Percentiles rank a stretch among this genome's conserved stretches.
Evolutionary conservation across 2,329 filamentous ascomycete species (phyloP).

Genomic region (Colletotrichum sublineola): DNA sequence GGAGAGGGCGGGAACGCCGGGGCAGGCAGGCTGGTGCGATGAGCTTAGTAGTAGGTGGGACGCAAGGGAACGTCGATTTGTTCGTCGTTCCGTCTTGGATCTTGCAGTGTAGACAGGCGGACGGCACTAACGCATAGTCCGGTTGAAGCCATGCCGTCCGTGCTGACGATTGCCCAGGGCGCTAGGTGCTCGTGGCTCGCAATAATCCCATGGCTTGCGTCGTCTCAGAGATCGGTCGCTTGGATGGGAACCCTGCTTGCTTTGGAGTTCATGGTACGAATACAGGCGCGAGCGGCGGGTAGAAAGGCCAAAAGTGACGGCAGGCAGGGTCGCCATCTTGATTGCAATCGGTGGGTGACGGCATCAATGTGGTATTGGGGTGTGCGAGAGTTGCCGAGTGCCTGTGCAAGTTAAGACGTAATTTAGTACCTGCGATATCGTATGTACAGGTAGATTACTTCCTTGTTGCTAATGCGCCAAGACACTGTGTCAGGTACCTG

Average conservation of each 20-base stretch:
- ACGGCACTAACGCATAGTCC: slow-evolving; percentile 29
- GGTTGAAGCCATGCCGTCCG: slow-evolving; percentile 30
- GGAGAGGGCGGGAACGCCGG: slow-evolving; percentile 23
- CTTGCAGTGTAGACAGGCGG: slow-evolving; percentile 21
- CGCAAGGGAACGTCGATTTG: slow-evolving; percentile 36
- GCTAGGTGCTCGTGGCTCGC: slow-evolving; percentile 15
- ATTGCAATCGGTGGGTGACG: slow-evolving; percentile 23
- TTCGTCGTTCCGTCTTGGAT: slow-evolving; percentile 27
- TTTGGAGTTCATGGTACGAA: background rate
- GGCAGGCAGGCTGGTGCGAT: slow-evolving; percentile 25
- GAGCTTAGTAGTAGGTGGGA: slow-evolving; percentile 15
- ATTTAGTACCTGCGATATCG: too few relatives aligned
- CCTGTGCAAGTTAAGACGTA: background rate
- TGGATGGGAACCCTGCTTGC: slow-evolving; percentile 10
- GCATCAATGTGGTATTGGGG: background rate
- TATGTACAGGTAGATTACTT: background rate
- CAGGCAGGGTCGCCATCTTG: background rate
- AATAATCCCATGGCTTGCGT: slow-evolving; percentile 24
- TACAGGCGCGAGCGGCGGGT: background rate
- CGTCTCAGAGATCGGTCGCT: slow-evolving; percentile 23
- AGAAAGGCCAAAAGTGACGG: slow-evolving; percentile 6
- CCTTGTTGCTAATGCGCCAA: slow-evolving; percentile 17
- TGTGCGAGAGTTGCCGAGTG: background rate
- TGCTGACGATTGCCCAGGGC: slow-evolving; percentile 24
- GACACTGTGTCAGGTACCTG: slow-evolving; percentile 21